phyloP scores from a whole-genome alignment of 495 filamentous ascomycete species.

The Neurospora terricola region DNA sequence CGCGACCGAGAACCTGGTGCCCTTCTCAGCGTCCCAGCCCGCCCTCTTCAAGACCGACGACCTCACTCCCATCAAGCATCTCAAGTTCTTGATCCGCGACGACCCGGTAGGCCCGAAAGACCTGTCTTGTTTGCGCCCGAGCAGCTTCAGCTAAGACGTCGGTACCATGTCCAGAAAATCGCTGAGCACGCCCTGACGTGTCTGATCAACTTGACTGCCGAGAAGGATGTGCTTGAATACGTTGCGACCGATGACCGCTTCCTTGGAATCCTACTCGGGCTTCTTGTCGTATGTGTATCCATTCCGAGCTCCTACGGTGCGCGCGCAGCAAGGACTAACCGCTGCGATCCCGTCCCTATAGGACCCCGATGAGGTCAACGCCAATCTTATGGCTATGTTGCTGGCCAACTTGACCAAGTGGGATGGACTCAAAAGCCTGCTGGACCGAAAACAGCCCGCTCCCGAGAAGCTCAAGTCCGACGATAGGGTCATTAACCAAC shows the following conservation, averaged over 20 bases:
- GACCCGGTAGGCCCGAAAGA: slow-evolving; percentile 44
- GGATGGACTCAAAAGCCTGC: slow-evolving; percentile 55
- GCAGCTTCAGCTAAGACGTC: neutral
- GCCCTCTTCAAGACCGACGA: slow-evolving; percentile 74
- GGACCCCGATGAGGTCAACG: slow-evolving; percentile 53
- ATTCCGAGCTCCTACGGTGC: neutral
- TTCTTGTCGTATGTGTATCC: slow-evolving; percentile 60
- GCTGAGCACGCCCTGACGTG: slow-evolving; percentile 89
- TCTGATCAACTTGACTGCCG: slow-evolving; percentile 79
- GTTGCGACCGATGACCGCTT: slow-evolving; percentile 76
- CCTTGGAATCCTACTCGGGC: slow-evolving; percentile 57
- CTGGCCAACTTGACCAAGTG: slow-evolving; percentile 85
- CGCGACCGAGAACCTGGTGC: slow-evolving; percentile 79
- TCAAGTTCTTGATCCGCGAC: slow-evolving; percentile 83
- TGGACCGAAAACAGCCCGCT: slow-evolving; percentile 50
- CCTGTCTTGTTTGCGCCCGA: neutral
- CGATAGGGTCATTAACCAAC: slow-evolving; percentile 68
- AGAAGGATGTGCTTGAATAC: slow-evolving; percentile 58
- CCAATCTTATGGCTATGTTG: slow-evolving; percentile 80
- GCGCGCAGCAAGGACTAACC: slow-evolving; percentile 6
- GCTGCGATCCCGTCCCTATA: slow-evolving; percentile 11
- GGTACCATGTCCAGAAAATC: slow-evolving; percentile 50
- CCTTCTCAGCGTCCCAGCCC: slow-evolving; percentile 69
- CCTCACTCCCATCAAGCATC: slow-evolving; percentile 69
- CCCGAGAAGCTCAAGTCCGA: slow-evolving; percentile 57